These are phyloP conservation scores for Leersia perrieri DNA, from an alignment of 176 grass and related monocot genomes.

Conservation along the genomic window DNA sequence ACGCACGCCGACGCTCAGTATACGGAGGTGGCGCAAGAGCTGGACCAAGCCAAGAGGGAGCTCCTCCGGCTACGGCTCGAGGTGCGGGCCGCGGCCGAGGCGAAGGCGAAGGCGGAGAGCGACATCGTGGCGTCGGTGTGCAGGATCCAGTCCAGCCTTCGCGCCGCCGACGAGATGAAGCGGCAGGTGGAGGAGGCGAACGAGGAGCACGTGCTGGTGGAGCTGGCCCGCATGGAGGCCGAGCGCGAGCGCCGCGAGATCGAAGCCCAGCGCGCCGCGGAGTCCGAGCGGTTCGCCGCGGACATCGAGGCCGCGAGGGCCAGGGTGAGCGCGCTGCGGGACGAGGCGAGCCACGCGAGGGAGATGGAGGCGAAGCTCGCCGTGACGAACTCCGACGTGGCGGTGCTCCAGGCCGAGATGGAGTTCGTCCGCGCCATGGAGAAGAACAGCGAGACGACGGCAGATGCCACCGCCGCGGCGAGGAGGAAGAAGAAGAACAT, in stretches of 20 bases:
- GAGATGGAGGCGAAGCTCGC: slow-evolving; percentile 64
- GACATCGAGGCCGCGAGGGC: slow-evolving; percentile 52
- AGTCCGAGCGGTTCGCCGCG: slow-evolving; percentile 42
- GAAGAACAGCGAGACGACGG: slow-evolving; percentile 17
- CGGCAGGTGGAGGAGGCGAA: slow-evolving; percentile 71
- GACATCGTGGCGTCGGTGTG: slow-evolving; percentile 61
- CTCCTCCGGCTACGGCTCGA: slow-evolving; percentile 59
- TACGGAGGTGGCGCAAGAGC: slow-evolving; percentile 41
- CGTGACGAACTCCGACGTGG: slow-evolving; percentile 61
- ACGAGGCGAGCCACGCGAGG: slow-evolving; percentile 37
- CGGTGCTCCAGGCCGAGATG: slow-evolving; percentile 77
- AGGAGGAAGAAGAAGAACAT: slow-evolving; percentile 40
- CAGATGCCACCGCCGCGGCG: neutral
- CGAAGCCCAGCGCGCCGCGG: slow-evolving; percentile 46
- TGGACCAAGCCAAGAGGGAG: slow-evolving; percentile 64
- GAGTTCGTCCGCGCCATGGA: slow-evolving; percentile 82
- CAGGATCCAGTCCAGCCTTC: slow-evolving; percentile 44
- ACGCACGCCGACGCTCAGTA: slow-evolving; percentile 22
- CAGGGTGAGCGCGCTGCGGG: slow-evolving; percentile 41
- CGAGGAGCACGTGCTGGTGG: slow-evolving; percentile 92
- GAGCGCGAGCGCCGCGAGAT: slow-evolving; percentile 75
- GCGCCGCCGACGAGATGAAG: slow-evolving; percentile 57
- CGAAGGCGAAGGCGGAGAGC: slow-evolving; percentile 68
- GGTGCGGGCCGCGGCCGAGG: slow-evolving; percentile 48
- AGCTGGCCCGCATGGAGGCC: slow-evolving; percentile 94